Evolutionary conservation across 1,284 basidiomycete genomes (phyloP), one percentile per base, ranked within the genome.

Genomic region (Tetrapyrgos nigripes): DNA sequence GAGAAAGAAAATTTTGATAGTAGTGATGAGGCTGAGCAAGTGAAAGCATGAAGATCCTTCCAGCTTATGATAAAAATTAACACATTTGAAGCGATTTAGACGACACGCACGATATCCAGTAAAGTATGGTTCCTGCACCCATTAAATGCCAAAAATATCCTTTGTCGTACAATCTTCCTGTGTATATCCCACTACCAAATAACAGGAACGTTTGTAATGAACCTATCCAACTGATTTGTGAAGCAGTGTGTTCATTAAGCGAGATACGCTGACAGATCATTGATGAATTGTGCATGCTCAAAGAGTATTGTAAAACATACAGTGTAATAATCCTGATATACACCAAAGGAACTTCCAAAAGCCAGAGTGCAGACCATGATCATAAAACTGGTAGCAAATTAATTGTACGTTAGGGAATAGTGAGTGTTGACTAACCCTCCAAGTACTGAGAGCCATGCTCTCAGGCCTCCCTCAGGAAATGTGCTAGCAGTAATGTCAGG

Each of bases 21-120:
- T 64, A 75, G 10, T 72, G 66, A 23, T 70, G 60, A 17, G 57
- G 64, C 51, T 75, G 64, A 4, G 70, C 65, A 3, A 78, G 60
- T 44, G 77, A 78, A 29, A 78, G 68, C 64, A 78, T 59, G 63
- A 76, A 76, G 35, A 77, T 66, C 17, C 46, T 48, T 21, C 23
- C 46, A 48, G 23, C 46, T 26, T 23, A 26, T 23, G 23, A 48
- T 48, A 23, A 48, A 48, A 48, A 48, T 23, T 24, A 48, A 26
- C 17, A 48, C 6, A 48, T 21, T 26, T 6, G 23, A 48, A 48
- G 13, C 46, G 6, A 48, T 48, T 48, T 23, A 48, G 46, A 48
- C 17, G 23, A 48, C 24, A 48, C 46, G 21, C 46, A 48, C 46
- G 21, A 48, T 48, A 48, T 48, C 46, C 46, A 48, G 46, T 48